phyloP scores from a whole-genome alignment of 345 rosid species.

The Cardamine chenopodiifolia region DNA sequence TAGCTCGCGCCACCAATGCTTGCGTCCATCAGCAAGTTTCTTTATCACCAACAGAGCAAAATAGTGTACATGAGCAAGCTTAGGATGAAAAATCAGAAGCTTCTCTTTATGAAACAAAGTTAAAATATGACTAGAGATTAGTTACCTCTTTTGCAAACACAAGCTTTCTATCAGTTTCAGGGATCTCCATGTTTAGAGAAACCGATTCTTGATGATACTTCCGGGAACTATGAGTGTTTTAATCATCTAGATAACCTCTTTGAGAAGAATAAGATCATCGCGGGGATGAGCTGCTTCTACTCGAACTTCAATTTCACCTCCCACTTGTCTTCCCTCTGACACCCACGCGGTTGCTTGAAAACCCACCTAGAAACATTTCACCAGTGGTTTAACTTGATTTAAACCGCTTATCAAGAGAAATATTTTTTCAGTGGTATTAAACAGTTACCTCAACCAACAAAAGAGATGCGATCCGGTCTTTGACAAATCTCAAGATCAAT shows the following conservation, averaged over 20 bases:
- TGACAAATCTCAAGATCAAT: slow-evolving; percentile 74
- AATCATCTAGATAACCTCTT: slow-evolving; percentile 54
- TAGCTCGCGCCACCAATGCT: slow-evolving; percentile 23
- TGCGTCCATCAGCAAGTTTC: slow-evolving; percentile 36
- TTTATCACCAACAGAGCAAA: slow-evolving; percentile 19
- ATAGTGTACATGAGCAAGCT: not conserved
- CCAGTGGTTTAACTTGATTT: not conserved
- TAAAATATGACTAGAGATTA: not conserved
- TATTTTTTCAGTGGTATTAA: not conserved
- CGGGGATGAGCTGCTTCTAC: slow-evolving; percentile 90
- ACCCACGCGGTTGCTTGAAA: slow-evolving; percentile 80
- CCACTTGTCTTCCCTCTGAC: slow-evolving; percentile 68
- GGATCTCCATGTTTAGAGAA: slow-evolving; percentile 27
- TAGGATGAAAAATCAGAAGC: not conserved
- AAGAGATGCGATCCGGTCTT: slow-evolving; percentile 78
- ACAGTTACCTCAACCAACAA: slow-evolving; percentile 72
- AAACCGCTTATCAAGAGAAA: not conserved
- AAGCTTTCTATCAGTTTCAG: slow-evolving; percentile 17
- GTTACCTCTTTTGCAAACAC: slow-evolving; percentile 42
- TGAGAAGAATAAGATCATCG: slow-evolving; percentile 65
- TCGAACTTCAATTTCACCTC: slow-evolving; percentile 79
- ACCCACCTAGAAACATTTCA: slow-evolving; percentile 64
- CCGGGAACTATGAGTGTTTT: slow-evolving; percentile 4
- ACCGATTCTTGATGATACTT: slow-evolving; percentile 18
- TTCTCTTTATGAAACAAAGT: not conserved